These are phyloP conservation scores for Hyphodiscus sp. DNA, from an alignment of 2,329 filamentous ascomycete species.

Conservation along the genomic window DNA sequence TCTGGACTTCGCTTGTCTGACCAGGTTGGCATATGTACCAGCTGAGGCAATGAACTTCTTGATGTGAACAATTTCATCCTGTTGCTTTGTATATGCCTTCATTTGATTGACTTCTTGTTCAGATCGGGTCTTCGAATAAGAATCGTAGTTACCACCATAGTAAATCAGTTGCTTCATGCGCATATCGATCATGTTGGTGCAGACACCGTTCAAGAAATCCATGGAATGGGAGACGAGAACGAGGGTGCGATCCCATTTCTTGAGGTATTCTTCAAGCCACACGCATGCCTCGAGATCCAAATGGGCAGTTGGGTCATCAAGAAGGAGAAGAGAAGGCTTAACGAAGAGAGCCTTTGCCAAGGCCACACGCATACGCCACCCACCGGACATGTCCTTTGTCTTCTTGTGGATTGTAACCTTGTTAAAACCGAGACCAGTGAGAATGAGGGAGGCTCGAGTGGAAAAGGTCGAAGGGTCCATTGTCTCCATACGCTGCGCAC, in stretches of 20 bases:
- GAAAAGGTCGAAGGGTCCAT: conserved; percentile 98
- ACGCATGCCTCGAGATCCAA: conserved; percentile 99
- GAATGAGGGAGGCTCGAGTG: conserved; percentile 89
- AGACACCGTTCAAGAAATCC: conserved; percentile 99
- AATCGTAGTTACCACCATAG: conserved; percentile 99
- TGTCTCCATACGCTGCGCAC: conserved; percentile 79
- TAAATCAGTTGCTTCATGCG: conserved; percentile 80
- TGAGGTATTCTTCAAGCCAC: conserved; percentile 99
- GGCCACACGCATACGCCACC: conserved; percentile 99
- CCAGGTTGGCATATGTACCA: conserved; percentile 99
- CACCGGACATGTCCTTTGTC: conserved; percentile 99
- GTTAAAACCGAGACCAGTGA: conserved; percentile 99
- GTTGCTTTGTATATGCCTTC: conserved; percentile 98
- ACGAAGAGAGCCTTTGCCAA: conserved; percentile 97
- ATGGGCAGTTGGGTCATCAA: conserved; percentile 98
- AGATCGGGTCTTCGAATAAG: conserved; percentile 85
- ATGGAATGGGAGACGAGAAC: conserved; percentile 95
- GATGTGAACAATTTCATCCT: conserved; percentile 98
- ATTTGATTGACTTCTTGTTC: conserved; percentile 98
- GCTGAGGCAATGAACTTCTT: conserved; percentile 99
- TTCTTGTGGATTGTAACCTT: conserved; percentile 97
- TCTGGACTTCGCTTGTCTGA: conserved; percentile 95
- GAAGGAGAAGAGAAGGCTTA: conserved; percentile 89
- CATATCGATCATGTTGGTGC: conserved; percentile 98
- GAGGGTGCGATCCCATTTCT: conserved; percentile 98